Base-by-base conservation (phyloP, 331 rosid genomes). In the Malus hybrid region DNA sequence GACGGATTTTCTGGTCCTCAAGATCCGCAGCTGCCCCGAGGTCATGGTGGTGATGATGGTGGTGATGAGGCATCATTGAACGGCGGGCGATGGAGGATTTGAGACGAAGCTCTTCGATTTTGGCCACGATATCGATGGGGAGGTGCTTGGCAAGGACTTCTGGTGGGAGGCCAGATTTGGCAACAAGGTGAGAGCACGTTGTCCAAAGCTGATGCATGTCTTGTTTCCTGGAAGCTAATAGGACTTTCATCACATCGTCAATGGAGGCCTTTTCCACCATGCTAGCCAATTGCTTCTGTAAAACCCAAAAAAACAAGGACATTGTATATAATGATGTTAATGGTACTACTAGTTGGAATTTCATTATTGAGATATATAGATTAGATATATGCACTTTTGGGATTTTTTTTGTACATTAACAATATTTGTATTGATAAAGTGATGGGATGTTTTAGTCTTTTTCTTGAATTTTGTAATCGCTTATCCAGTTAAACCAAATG, bases 131-230 rank as follows among this genome's bases (percentile, higher is more conserved):
- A 48, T 95, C 99, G 10, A 95, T 84, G 4, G 99, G 99, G 5
- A 95, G 90, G 76, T 92, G 99, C 34, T 90, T 95, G 29, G 98
- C 93, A 4, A 92, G 89, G 13, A 95, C 91, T 74, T 95, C 99
- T 0, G 99, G 92, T 0, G 97, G 96, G 16, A 92, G 96, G 34
- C 99, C 98, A 1, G 99, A 92, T 59, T 95, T 92, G 6, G 98
- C 91, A 4, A 95, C 99, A 0, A 92, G 90, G 79, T 90, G 97
- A 34, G 99, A 92, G 76, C 99, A 95, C 7, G 99, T 95, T 20
- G 89, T 84, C 99, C 99, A 95, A 1, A 95, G 93, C 52, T 95
- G 98, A 27, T 95, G 98, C 97, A 95, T 92, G 88, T 92, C 98
- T 88, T 92, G 99, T 82, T 95, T 92, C 76, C 93, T 89, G 16